Percentiles rank a stretch among this genome's conserved stretches.
Conservation (phyloP, 2,329 filamentous ascomycete species). For the Penicillium crustosum region DNA sequence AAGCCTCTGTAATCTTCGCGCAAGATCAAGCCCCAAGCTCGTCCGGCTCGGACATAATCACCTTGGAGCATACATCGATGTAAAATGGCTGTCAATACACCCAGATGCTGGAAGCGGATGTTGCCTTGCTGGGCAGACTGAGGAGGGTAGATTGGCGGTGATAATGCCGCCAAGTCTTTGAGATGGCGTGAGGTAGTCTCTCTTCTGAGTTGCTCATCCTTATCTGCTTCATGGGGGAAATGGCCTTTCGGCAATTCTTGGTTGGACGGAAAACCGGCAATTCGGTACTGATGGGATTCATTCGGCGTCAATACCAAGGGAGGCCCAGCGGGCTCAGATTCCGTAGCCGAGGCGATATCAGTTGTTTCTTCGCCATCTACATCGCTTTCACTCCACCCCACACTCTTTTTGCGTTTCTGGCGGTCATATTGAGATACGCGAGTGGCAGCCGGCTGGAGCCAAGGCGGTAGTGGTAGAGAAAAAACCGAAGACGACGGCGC, state of each 20-base stretch:
- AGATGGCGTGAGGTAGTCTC: slow-evolving; percentile 19
- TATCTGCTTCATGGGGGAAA: slow-evolving; percentile 43
- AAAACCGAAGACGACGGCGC: slow-evolving; percentile 37
- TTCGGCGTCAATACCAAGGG: slow-evolving; percentile 39
- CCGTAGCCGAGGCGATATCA: slow-evolving; percentile 28
- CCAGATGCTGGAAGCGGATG: slow-evolving; percentile 57
- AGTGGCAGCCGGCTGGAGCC: slow-evolving; percentile 37
- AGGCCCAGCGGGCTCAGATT: slow-evolving; percentile 21
- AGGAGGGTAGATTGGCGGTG: slow-evolving; percentile 37
- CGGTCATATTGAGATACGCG: slow-evolving; percentile 39
- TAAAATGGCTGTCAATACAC: slow-evolving; percentile 66
- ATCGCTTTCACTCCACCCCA: slow-evolving; percentile 30
- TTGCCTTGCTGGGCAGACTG: slow-evolving; percentile 35
- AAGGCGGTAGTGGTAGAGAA: slow-evolving; percentile 39
- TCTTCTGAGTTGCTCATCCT: slow-evolving; percentile 10
- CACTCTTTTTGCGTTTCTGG: slow-evolving; percentile 34
- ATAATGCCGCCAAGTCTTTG: slow-evolving; percentile 32
- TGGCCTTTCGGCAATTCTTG: slow-evolving; percentile 40
- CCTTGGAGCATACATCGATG: slow-evolving; percentile 70
- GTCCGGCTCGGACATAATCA: slow-evolving; percentile 69
- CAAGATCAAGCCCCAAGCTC: slow-evolving; percentile 73
- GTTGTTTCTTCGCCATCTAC: slow-evolving; percentile 29
- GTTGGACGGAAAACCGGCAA: slow-evolving; percentile 42
- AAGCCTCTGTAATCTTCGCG: slow-evolving; percentile 59
- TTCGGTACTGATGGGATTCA: slow-evolving; percentile 45